Evolutionary conservation across 2,329 filamentous ascomycete species (phyloP), one percentile per base, ranked within the genome.

Genomic region (Ophiocordyceps sinensis): DNA sequence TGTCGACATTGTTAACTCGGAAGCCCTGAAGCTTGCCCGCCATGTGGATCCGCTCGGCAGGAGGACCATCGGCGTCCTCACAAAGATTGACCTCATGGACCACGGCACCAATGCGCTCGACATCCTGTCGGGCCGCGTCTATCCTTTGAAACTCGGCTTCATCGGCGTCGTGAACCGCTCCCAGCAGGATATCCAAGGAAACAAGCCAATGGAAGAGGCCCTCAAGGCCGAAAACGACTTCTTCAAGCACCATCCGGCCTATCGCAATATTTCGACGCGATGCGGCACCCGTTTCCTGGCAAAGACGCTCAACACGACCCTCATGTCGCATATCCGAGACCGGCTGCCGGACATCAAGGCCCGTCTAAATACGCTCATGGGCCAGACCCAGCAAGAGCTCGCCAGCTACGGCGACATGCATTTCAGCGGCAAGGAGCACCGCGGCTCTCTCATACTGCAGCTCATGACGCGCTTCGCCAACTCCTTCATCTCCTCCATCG

Each of bases 401-500:
- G 91, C 91, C 36, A 94, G 89, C 62, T 98, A 98, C 57, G 91
- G 91, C 31, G 93, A 96, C 58, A 94, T 91, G 68, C 85, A 94
- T 53, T 98, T 98, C 59, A 94, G 85, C 47, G 91, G 91, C 53
- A 94, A 94, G 61, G 91, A 96, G 60, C 91, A 98, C 58, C 77
- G 89, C 39, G 91, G 91, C 28, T 94, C 89, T 26, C 73, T 98
- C 47, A 94, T 98, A 43, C 67, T 98, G 47, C 89, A 96, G 62
- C 76, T 94, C 43, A 98, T 98, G 91, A 98, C 91, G 12, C 84
- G 91, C 34, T 98, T 98, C 55, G 91, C 91, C 10, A 91, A 86
- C 4, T 94, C 88, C 1, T 98, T 98, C 64, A 96, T 95, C 56
- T 89, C 91, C 6, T 96, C 91, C 12, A 98, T 98, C 47, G 91